Base-by-base conservation (phyloP, 495 filamentous ascomycete species). In the Talaromyces borbonicus region DNA sequence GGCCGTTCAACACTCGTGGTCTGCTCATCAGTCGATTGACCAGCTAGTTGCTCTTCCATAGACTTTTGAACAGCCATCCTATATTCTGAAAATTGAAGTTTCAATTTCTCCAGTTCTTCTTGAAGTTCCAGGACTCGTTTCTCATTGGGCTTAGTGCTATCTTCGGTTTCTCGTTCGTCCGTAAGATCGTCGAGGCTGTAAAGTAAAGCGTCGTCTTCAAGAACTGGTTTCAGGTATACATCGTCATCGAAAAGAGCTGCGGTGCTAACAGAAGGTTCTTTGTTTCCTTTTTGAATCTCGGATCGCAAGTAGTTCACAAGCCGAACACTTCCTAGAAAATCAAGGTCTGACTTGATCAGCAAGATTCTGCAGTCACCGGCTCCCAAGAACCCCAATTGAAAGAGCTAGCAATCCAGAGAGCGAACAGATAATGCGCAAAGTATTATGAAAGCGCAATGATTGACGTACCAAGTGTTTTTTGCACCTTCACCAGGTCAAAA, bases 191-290 rank as follows among this genome's bases (percentile, higher is more conserved):
- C 89, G 41, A 96, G 66, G 39, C 75, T 83, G 49, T 90, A 84
- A 25, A 97, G 69, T 30, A 95, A 68, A 11, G 89, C 83, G 50
- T 97, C 90, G 54, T 95, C 87, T 52, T 93, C 85, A n/a, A 97
- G 62, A 8, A 85, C 80, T 1, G 90, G 90, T 62, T 84, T 81
- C 42, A 95, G 61, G 54, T 81, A 92, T 43, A 69, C 62, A 46
- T 97, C 89, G 46, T 86, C 79, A 23, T 80, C 68, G 52, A 93
- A 81, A 25, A 75, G 65, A 11, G 63, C 61, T 48, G 64, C 69
- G 8, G 74, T 72, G 36, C 80, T 77, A 24, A 80, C 61, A 43
- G 76, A 66, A 1, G 76, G 73, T 3, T 72, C 59, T 8, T 62
- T 53, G 33, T 76, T 69, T 30, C 77, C 79, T 37, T 55, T 58